Base-by-base conservation (phyloP, 768 basidiomycete species). In the Hebeloma cylindrosporum region DNA sequence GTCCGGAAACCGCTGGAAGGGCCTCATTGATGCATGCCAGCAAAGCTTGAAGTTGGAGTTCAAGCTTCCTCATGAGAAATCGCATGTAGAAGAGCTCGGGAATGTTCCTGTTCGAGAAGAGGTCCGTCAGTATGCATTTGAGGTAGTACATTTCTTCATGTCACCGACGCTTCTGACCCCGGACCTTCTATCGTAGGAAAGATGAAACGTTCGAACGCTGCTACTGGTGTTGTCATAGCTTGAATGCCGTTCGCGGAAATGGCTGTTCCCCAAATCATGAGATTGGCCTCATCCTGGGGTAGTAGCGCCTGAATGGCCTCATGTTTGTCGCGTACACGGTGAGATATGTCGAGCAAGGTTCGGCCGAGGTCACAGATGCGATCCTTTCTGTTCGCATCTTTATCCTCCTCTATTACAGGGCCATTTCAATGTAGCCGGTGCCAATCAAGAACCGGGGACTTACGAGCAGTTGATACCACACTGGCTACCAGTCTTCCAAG, bases 51-150 rank as follows among this genome's bases (percentile, higher is more conserved):
- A n/a, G n/a, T 33, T 33, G 32, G 32, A 33, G 7, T 33, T 33
- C 32, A 33, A 33, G 32, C 32, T 33, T 33, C 32, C 32, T 33
- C 32, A 33, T 33, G 32, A 33, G 32, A 33, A 33, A 33, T 14
- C 32, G 7, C 9, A n/a, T 8, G 32, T 33, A 33, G n/a, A 33
- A 33, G 32, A 33, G 32, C 7, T 33, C 32, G 32, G 32, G 9
- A 10, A 33, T 33, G n/a, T 17, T 33, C 7, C 32, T 33, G 18
- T n/a, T n/a, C n/a, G n/a, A n/a, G n/a, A 8, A 33, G 13, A n/a
- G n/a, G 32, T 14, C 6, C 32, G 32, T 33, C 32, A 33, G 32
- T 14, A 33, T 7, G 18, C n/a, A 33, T n/a, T n/a, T n/a, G n/a
- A n/a, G n/a, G n/a, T n/a, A n/a, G n/a, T n/a, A n/a, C n/a, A n/a